phyloP scores from a whole-genome alignment of 805 yeast species.

The Metschnikowia lochheadii region DNA sequence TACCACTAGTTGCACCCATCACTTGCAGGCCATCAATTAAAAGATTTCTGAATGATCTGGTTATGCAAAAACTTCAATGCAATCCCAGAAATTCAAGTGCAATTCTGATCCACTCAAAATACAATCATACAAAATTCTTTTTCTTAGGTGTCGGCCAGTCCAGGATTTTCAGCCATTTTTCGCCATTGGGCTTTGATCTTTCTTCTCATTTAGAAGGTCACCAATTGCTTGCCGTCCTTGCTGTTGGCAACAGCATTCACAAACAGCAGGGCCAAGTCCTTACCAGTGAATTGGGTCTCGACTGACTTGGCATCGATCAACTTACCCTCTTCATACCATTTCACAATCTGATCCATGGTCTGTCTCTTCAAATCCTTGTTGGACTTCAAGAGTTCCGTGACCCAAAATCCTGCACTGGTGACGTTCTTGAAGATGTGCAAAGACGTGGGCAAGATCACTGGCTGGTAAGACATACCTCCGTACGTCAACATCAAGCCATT shows the following conservation, averaged over 20 bases:
- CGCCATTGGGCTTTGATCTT: too few species aligned
- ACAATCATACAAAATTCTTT: too few species aligned
- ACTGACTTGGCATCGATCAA: slow-evolving; percentile 36
- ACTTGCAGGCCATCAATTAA: not conserved
- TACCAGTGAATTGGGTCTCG: slow-evolving; percentile 22
- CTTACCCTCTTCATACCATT: slow-evolving; percentile 40
- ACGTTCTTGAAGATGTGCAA: slow-evolving; percentile 86
- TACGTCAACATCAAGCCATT: slow-evolving; percentile 83
- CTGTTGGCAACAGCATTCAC: slow-evolving; percentile 31
- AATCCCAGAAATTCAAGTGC: too few species aligned
- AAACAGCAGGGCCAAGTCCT: slow-evolving; percentile 27
- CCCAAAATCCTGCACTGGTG: slow-evolving; percentile 89
- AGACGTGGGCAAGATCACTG: slow-evolving; percentile 87
- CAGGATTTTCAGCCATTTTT: too few species aligned
- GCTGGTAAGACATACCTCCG: slow-evolving; percentile 97
- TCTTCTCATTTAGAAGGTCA: slow-evolving; percentile 16
- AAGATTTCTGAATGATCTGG: too few species aligned
- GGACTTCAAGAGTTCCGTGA: slow-evolving; percentile 49
- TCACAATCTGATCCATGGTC: slow-evolving; percentile 35
- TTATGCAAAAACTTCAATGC: too few species aligned
- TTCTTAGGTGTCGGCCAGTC: too few species aligned
- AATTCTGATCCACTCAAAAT: too few species aligned
- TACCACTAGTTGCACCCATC: not conserved
- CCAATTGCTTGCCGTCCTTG: slow-evolving; percentile 37
- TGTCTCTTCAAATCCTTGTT: slow-evolving; percentile 33